Conservation (phyloP, 441 rosid genomes). For the Populus tomentosa region DNA sequence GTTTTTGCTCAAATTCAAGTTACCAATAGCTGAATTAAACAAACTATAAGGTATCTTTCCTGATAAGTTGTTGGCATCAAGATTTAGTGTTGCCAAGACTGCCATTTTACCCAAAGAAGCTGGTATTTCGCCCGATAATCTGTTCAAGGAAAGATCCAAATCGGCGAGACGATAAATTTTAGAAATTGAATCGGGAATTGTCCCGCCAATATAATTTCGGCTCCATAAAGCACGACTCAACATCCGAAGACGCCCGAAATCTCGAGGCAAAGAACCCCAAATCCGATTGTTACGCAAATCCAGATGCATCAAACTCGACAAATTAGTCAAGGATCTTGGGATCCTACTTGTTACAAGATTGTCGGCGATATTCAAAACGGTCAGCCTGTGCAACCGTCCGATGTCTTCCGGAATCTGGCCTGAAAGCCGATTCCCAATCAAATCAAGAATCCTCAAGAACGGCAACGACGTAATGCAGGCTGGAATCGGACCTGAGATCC, state of each 20-base stretch:
- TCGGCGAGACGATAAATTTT: conserved; percentile 74
- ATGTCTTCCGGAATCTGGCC: conserved; percentile 60
- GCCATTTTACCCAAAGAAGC: conserved; percentile 70
- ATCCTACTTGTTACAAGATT: conserved; percentile 63
- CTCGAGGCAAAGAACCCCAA: conserved; percentile 50
- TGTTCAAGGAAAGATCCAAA: conserved; percentile 67
- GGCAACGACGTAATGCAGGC: conserved; percentile 52
- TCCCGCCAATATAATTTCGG: conserved; percentile 52
- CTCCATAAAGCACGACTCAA: conserved; percentile 72
- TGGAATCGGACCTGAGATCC: conserved; percentile 74
- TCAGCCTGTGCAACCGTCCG: conserved; percentile 52
- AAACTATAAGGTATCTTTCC: conserved; percentile 55
- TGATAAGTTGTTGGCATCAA: conserved; percentile 58
- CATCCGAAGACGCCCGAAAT: conserved; percentile 55
- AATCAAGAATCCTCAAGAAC: conserved; percentile 66
- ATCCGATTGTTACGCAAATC: conserved; percentile 69
- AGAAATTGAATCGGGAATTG: conserved; percentile 53
- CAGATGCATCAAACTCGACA: conserved; percentile 70
- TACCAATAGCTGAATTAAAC: conserved; percentile 54
- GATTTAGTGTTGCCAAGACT: conserved; percentile 66
- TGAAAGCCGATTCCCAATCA: conserved; percentile 62
- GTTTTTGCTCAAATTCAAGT: conserved; percentile 66
- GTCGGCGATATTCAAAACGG: conserved; percentile 70
- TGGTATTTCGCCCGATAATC: conserved; percentile 57
- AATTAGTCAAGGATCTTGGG: conserved; percentile 50